Evolutionary conservation across 805 yeast species (phyloP).

Genomic region (Blastobotrys parvus): DNA sequence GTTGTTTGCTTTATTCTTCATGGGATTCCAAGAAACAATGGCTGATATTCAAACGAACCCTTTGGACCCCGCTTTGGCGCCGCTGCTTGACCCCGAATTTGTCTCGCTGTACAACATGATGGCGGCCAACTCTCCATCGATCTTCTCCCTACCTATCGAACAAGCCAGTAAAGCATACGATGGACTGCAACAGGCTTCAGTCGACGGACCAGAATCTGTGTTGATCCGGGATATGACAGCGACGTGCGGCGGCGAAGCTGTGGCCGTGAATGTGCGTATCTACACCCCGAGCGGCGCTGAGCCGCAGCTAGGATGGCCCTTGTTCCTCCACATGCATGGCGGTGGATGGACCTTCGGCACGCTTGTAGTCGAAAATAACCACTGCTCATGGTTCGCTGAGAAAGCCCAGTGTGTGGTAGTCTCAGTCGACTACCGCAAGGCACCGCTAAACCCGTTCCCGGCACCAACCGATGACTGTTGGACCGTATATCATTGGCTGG

Average conservation of each 20-base stretch:
- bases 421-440: conserved; percentile 42
- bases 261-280: conserved; percentile 26
- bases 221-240: too few species aligned
- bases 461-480: conserved; percentile 40
- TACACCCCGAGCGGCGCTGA: conserved; percentile 32
- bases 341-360: conserved; percentile 40
- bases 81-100: neutral
- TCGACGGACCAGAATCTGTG: too few species aligned
- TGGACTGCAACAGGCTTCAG: too few species aligned
- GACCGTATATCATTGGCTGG: conserved; percentile 21
- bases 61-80: neutral
- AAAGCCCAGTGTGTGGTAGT: conserved; percentile 32
- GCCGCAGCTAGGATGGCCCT: conserved; percentile 34
- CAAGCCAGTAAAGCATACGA: too few species aligned
- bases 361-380: conserved; percentile 34
- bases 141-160: too few species aligned
- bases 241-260: too few species aligned
- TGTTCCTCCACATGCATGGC: conserved; percentile 35
- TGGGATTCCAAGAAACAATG: too few species aligned
- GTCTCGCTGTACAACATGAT: neutral
- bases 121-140: too few species aligned
- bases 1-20: too few species aligned
- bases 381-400: conserved; percentile 35
- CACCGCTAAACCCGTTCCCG: conserved; percentile 44
- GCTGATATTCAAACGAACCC: too few species aligned